Percentiles rank a stretch among this genome's conserved stretches.
Evolutionary conservation across 2,329 filamentous ascomycete species (phyloP).

Genomic region (Alternaria dauci): DNA sequence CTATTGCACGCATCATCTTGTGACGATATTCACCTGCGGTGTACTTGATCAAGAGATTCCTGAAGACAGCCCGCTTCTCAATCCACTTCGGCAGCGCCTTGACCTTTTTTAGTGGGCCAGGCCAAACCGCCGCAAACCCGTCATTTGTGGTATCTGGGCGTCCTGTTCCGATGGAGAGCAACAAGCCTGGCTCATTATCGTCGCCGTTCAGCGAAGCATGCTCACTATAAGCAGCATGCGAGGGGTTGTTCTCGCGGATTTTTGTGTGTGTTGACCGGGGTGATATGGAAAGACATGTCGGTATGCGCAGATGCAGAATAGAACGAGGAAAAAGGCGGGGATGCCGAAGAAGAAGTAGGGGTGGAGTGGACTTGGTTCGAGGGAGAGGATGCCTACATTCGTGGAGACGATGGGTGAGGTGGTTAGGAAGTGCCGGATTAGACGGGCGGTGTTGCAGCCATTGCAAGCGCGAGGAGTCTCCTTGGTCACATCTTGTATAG

Average conservation of each 20-base stretch:
- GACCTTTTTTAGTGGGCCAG: constrained; percentile 55
- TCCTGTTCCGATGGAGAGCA: constrained; percentile 59
- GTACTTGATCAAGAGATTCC: constrained; percentile 61
- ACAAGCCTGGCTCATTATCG: constrained; percentile 53
- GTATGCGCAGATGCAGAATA: constrained; percentile 56
- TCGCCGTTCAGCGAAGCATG: constrained; percentile 58
- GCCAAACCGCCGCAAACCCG: constrained; percentile 58
- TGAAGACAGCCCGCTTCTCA: constrained; percentile 60
- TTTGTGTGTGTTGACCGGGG: too few relatives aligned
- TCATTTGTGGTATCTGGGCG: constrained; percentile 55
- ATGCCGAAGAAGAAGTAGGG: constrained; percentile 67
- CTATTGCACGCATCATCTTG: constrained; percentile 57
- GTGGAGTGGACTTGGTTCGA: constrained; percentile 39
- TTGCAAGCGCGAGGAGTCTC: not conserved
- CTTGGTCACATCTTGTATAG: not conserved
- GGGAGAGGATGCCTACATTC: not conserved
- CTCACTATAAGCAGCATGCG: constrained; percentile 57
- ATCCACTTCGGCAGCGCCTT: constrained; percentile 55
- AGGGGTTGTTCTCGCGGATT: constrained; percentile 61
- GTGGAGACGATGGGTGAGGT: not conserved
- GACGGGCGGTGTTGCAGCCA: not conserved
- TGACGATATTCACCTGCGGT: constrained; percentile 61
- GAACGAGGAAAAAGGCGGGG: constrained; percentile 55
- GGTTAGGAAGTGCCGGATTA: not conserved
- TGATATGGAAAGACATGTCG: constrained; percentile 30